Conservation (phyloP, 768 basidiomycete species). For the Amanita molliuscula region DNA sequence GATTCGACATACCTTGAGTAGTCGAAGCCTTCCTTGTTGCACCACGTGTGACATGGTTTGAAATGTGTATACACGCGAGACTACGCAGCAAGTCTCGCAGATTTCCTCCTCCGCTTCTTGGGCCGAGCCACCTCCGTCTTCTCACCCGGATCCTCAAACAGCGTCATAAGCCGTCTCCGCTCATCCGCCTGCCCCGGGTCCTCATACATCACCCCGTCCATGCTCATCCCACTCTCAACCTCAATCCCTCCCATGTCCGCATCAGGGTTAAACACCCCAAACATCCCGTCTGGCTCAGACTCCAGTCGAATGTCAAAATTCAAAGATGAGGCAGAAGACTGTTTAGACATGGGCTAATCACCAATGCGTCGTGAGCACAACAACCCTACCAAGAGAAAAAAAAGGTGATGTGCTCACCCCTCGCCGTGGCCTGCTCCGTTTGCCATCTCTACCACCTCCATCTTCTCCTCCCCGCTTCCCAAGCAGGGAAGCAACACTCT, state of each 20-base stretch:
- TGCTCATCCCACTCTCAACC: background rate
- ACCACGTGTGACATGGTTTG: no score
- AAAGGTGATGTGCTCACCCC: conserved; percentile 11
- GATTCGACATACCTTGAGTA: no score
- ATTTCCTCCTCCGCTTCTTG: conserved; percentile 1
- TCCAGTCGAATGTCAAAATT: conserved; percentile 10
- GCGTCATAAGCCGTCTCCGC: conserved; percentile 42
- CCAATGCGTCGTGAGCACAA: background rate
- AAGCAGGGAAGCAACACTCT: conserved; percentile 57
- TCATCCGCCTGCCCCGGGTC: conserved; percentile 56
- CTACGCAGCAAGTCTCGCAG: background rate
- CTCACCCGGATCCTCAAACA: conserved; percentile 26
- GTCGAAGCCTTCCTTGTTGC: no score
- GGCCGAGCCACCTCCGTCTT: background rate
- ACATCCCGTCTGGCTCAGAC: conserved; percentile 11
- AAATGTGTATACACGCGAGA: no score
- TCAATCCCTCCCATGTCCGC: conserved; percentile 6
- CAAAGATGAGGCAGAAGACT: conserved; percentile 22
- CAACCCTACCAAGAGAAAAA: background rate
- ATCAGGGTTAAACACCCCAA: conserved; percentile 18
- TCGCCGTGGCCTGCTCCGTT: conserved; percentile 24
- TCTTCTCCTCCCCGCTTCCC: conserved; percentile 54
- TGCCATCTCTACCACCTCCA: conserved; percentile 19
- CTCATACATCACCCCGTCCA: conserved; percentile 46
- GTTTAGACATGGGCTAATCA: conserved; percentile 26